Evolutionary conservation across 2,329 filamentous ascomycete species (phyloP).

Genomic region (Clonostachys rhizophaga): DNA sequence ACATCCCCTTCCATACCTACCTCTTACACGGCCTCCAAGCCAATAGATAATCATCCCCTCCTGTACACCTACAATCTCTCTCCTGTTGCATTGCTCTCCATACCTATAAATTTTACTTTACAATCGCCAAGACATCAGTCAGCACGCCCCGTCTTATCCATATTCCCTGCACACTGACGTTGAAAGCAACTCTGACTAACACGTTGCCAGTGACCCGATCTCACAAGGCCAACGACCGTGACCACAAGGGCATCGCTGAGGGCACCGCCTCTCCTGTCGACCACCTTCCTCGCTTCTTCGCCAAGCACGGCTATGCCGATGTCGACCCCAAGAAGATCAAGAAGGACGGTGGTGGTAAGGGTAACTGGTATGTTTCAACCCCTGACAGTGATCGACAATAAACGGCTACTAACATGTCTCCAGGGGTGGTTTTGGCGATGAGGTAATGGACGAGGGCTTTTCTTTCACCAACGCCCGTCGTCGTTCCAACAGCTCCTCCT

Average conservation of each 20-base stretch:
- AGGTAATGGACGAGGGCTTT: conserved; percentile 79
- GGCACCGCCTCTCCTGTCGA: conserved; percentile 66
- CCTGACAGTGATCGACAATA: background rate
- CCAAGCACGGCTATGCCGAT: conserved; percentile 77
- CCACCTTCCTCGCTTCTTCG: conserved; percentile 86
- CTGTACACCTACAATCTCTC: background rate
- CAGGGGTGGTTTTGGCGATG: conserved; percentile 81
- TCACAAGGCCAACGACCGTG: conserved; percentile 91
- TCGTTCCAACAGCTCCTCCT: conserved; percentile 84
- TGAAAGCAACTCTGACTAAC: conserved; percentile 4
- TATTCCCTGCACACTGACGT: background rate
- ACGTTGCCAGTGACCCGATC: conserved; percentile 81
- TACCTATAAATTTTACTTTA: background rate
- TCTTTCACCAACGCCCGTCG: conserved; percentile 82
- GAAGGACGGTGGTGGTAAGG: conserved; percentile 90
- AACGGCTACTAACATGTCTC: background rate
- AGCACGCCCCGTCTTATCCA: background rate
- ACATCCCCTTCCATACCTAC: too few species aligned
- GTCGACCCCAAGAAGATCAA: conserved; percentile 89
- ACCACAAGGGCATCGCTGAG: conserved; percentile 76
- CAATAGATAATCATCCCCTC: background rate
- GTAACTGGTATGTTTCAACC: conserved; percentile 69
- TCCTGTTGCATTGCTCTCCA: background rate
- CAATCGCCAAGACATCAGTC: background rate
- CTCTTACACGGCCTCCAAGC: too few species aligned